Base-by-base conservation (phyloP, 2,329 filamentous ascomycete species). In the Pyricularia pennisetigena region DNA sequence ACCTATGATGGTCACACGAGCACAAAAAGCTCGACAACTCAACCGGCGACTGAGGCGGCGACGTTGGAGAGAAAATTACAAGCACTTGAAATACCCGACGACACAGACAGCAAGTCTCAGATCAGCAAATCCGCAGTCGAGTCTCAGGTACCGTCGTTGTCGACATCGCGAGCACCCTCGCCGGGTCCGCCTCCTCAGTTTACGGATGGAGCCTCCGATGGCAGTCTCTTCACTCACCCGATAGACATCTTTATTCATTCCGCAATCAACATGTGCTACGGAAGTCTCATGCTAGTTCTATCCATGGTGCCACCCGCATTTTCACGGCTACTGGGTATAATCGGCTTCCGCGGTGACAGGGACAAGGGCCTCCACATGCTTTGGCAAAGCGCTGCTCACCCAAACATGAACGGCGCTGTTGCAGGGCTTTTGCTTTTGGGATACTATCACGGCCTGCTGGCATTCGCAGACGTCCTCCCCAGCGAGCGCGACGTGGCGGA, bases 221-320 rank as follows among this genome's bases (percentile, higher is more conserved):
- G 87, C 0, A 83, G 87, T 5, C 80, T 88, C 2, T 90, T 94
- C 72, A 87, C 85, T 54, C 88, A 94, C 69, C 88, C 91, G 0
- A 86, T 94, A 23, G 94, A 98, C 76, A 80, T 90, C 26, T 99
- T 97, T 75, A 89, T 97, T 54, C 93, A 97, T 76, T 94, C 92
- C 0, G 94, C 93, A 10, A 87, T 89, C 5, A 95, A 91, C 75
- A 90, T 97, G 78, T 97, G 93, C 77, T 97, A 94, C 74, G 95
- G 95, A 3, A 85, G 96, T 35, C 80, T 98, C 1, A 84, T 96
- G 16, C 83, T 98, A 1, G 83, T 98, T 68, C 88, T 98, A n/a
- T 96, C 93, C 14, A 90, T 98, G 81, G 88, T 98, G 0, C 96
- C 95, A 0, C 95, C 95, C 0, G 88, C 94, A 0, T 97, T 98